Evolutionary conservation across 345 rosid species (phyloP).

Genomic region (Arabis alpina): DNA sequence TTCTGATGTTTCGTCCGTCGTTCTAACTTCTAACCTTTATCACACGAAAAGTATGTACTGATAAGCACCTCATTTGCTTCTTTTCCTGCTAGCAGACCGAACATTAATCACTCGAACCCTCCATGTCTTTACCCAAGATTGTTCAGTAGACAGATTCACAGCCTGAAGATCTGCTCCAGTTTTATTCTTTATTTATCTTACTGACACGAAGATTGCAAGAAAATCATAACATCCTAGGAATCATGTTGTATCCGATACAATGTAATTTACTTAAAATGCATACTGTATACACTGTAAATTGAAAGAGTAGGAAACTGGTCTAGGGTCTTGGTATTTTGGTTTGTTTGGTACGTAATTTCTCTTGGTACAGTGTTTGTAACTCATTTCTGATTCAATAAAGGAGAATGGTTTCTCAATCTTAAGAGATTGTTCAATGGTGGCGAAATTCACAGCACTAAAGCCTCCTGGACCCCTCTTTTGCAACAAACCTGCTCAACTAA

Average conservation of each 20-base stretch:
- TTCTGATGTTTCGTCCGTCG: slow-evolving; percentile 5
- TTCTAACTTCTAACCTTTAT: slow-evolving; percentile 4
- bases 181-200: slow-evolving; percentile 12
- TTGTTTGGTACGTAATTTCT: slow-evolving; percentile 12
- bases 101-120: background rate
- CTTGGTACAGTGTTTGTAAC: slow-evolving; percentile 7
- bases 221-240: background rate
- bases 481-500: slow-evolving; percentile 1
- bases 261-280: too few relatives aligned
- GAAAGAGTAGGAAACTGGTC: slow-evolving; percentile 4
- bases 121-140: slow-evolving; percentile 15
- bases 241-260: slow-evolving; percentile 25
- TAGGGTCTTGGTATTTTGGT: background rate
- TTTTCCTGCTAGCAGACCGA: slow-evolving; percentile 24
- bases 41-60: background rate
- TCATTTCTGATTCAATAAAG: slow-evolving; percentile 9
- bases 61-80: slow-evolving; percentile 23
- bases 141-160: background rate
- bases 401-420: slow-evolving; percentile 2
- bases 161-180: slow-evolving; percentile 3
- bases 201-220: slow-evolving; percentile 10
- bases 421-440: slow-evolving; percentile 4
- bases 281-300: too few relatives aligned
- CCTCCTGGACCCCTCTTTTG: slow-evolving; percentile 3
- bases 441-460: background rate